Base-by-base conservation (phyloP, 495 filamentous ascomycete genomes). In the Aspergillus conjunctus region DNA sequence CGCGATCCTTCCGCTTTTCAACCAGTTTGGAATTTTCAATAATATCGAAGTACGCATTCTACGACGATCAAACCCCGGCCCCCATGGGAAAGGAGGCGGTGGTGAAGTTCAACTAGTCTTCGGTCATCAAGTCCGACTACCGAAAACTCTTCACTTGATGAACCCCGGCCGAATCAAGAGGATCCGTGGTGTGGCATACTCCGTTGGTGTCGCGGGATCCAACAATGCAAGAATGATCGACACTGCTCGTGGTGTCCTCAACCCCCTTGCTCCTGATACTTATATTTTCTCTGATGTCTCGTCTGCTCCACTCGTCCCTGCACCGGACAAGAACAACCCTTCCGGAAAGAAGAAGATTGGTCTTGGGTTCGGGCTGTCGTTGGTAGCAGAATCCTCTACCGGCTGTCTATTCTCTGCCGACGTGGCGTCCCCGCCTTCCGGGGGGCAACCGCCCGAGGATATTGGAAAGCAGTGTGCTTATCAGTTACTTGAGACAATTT, bases 201-300 rank as follows among this genome's bases (percentile, higher is more conserved):
- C 89, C 26, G 91, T 90, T 4, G 94, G 94, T 26, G 91, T 97
- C 1, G 87, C 88, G 9, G 93, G 87, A 0, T 91, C 89, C 48
- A 97, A 97, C 64, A 99, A 98, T 72, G 89, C 90, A 51, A 83
- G 94, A 53, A 94, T 96, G 91, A 99, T 98, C 73, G 91, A 94
- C 66, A 83, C 87, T 21, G 91, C 92, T 46, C 81, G 94, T 66
- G 92, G 91, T 15, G 82, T 98, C 43, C 80, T 99, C 43, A 98
- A 98, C 73, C 81, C 87, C 18, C 80, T 98, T 54, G 83, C 89
- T 15, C 84, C 86, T 3, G 95, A 99, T 71, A 91, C 95, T 21
- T 95, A 97, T 67, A 86, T 91, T 44, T 90, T 87, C 73, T 88
- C 87, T 22, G 89, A 91, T 68, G 84, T 90, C 18, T 85, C 87